A percentile compares a stretch with the other conserved stretches of the same genome.
Evolutionary conservation across 202 grass and related monocot genomes (phyloP).

Genomic region (Setaria viridis): DNA sequence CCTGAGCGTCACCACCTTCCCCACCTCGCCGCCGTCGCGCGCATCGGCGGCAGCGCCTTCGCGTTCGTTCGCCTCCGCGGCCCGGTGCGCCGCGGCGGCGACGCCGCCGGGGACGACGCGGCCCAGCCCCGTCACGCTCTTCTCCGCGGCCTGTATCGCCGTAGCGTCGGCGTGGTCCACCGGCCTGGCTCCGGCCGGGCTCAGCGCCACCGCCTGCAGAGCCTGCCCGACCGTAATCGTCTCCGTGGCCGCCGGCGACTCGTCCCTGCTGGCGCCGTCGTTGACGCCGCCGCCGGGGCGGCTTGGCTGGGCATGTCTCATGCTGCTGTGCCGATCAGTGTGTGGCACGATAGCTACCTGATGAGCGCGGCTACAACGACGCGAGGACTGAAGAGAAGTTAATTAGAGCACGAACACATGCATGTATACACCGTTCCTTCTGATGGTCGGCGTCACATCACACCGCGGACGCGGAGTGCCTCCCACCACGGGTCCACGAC

Average conservation of each 20-base stretch:
- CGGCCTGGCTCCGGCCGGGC: conserved; percentile 10
- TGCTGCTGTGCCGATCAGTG: background rate
- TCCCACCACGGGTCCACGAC: too few relatives aligned
- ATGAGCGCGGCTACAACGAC: too few relatives aligned
- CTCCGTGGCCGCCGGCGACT: background rate
- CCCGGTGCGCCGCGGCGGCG: conserved; percentile 29
- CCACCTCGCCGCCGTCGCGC: background rate
- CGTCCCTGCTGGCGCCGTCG: background rate
- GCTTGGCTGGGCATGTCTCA: background rate
- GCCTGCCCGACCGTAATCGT: conserved; percentile 49
- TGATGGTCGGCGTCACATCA: too few relatives aligned
- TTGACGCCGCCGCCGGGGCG: background rate
- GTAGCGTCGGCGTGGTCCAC: conserved; percentile 41
- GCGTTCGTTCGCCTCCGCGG: conserved; percentile 43
- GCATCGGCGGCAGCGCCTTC: too few relatives aligned
- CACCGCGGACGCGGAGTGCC: too few relatives aligned
- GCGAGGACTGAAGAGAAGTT: too few relatives aligned
- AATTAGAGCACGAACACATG: too few relatives aligned
- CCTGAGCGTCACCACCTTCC: conserved; percentile 11
- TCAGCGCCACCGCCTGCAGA: conserved; percentile 30
- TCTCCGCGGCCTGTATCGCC: conserved; percentile 34
- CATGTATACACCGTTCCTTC: too few relatives aligned
- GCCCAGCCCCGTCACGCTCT: conserved; percentile 35
- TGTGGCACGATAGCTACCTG: too few relatives aligned
- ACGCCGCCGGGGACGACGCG: conserved; percentile 36